Conservation (phyloP, 768 basidiomycete genomes). For the Gloeopeniophorella convolvens region DNA sequence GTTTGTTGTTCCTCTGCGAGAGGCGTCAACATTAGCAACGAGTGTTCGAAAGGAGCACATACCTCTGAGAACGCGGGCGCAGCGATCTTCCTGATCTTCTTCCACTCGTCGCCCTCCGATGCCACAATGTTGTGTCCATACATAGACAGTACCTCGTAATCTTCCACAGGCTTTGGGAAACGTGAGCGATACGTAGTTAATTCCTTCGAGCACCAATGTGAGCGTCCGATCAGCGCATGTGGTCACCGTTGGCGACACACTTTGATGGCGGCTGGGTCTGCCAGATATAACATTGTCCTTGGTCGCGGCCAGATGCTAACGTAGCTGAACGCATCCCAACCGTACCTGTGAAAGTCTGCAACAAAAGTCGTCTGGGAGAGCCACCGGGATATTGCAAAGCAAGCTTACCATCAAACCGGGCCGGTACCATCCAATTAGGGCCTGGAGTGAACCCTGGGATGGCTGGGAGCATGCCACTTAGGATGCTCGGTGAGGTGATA, state of each 20-base stretch:
- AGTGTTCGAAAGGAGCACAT: too few relatives aligned
- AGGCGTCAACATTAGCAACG: not conserved
- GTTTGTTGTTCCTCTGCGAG: constrained; percentile 30
- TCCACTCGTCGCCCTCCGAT: constrained; percentile 61
- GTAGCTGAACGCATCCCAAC: too few relatives aligned
- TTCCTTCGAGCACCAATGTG: constrained; percentile 42
- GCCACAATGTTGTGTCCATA: constrained; percentile 61
- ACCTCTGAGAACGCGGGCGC: constrained; percentile 63
- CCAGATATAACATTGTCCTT: not conserved
- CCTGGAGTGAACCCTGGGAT: too few relatives aligned
- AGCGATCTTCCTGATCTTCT: constrained; percentile 53
- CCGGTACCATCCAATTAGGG: too few relatives aligned
- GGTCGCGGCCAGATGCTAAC: not conserved
- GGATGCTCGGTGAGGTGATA: too few relatives aligned
- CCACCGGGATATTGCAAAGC: too few relatives aligned
- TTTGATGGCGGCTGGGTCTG: constrained; percentile 15
- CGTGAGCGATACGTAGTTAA: constrained; percentile 40
- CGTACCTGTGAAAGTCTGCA: too few relatives aligned
- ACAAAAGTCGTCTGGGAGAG: too few relatives aligned
- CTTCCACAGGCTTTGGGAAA: constrained; percentile 50
- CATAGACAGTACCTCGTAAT: constrained; percentile 40
- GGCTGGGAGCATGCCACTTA: too few relatives aligned
- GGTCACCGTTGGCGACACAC: not conserved
- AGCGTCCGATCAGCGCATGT: not conserved
- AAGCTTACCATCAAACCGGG: too few relatives aligned